A percentile compares a stretch with the other conserved stretches of the same genome.
phyloP scores from a whole-genome alignment of 1,139 yeast genomes.

The Groenewaldozyma auringiensis region DNA sequence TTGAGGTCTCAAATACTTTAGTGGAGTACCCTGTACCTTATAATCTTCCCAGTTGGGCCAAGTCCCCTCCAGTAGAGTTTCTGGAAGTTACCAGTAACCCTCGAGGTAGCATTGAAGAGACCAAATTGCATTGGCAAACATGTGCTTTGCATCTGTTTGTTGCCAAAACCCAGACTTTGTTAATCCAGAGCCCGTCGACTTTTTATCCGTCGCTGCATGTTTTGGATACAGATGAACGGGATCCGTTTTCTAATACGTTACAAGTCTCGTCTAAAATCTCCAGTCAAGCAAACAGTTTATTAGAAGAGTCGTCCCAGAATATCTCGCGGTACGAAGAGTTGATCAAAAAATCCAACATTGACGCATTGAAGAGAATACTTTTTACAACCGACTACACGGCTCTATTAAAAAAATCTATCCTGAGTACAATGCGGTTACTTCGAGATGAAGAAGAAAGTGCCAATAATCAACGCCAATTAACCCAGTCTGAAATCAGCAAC shows the following conservation, averaged over 20 bases:
- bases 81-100: slow-evolving; percentile 29
- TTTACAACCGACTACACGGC: slow-evolving; percentile 14
- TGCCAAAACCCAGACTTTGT: slow-evolving; percentile 18
- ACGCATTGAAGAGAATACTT: slow-evolving; percentile 19
- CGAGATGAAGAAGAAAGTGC: slow-evolving; percentile 5
- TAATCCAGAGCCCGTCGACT: slow-evolving; percentile 14
- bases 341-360: slow-evolving; percentile 22
- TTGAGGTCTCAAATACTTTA: slow-evolving; percentile 31
- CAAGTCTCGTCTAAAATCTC: slow-evolving; percentile 22
- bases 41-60: slow-evolving; percentile 7
- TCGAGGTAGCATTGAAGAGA: slow-evolving; percentile 20
- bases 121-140: slow-evolving; percentile 25
- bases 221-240: slow-evolving; percentile 16
- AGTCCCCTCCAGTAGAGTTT: slow-evolving; percentile 12
- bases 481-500: slow-evolving; percentile 16
- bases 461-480: slow-evolving; percentile 7
- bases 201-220: slow-evolving; percentile 21
- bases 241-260: slow-evolving; percentile 6
- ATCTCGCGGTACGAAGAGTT: slow-evolving; percentile 22
- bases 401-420: slow-evolving; percentile 21
- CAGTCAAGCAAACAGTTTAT: slow-evolving; percentile 20
- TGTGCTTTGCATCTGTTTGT: slow-evolving; percentile 28
- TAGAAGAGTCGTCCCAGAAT: slow-evolving; percentile 26
- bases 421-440: slow-evolving; percentile 21
- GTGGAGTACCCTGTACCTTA: slow-evolving; percentile 32